Evolutionary conservation across 306 rosid genomes (phyloP), one percentile per base, ranked within the genome.

Genomic region (Purshia tridentata): DNA sequence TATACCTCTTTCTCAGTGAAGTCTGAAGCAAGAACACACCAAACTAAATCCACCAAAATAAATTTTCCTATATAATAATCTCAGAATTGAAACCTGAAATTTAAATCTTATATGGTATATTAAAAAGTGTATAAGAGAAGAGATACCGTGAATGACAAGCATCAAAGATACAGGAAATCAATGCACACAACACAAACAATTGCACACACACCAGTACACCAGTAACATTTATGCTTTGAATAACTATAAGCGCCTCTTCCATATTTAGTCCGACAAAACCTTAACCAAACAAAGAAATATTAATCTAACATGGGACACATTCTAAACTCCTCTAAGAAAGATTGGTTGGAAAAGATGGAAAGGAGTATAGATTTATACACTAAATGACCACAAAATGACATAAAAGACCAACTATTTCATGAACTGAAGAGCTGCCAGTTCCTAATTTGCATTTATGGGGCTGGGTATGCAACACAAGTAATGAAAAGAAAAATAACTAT

Each of bases 1-100:
- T 73, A 78, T 70, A 79, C 66, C 84, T 93, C 98, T 64, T 89
- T 91, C 79, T 84, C 88, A 0, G 91, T 93, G 83, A 93, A 93
- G 73, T 93, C 96, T 93, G 87, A 54, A 82, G 29, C 75, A 64
- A 37, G 53, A 73, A 72, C 3, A 75, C 10, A 37, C 55, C 35
- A 76, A 74, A 59, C 78, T 23, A 70, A 72, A 70, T 50, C 41
- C 39, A 35, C n/a, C 22, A 65, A 23, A 76, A 9, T 64, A 56
- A 68, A 51, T 58, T n/a, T 42, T 54, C 35, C 16, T 20, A 20
- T 7, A 9, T 9, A 15, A 9, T n/a, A 39, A 44, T 45, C 11
- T 22, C 29, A 23, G 55, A 23, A 72, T 19, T 46, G 54, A 10
- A 18, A 20, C 39, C 35, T n/a, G 1, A 50, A 48, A 9, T n/a